These are phyloP conservation scores for Shiraia bambusicola DNA, from an alignment of 2,329 filamentous ascomycete genomes.

Conservation along the genomic window DNA sequence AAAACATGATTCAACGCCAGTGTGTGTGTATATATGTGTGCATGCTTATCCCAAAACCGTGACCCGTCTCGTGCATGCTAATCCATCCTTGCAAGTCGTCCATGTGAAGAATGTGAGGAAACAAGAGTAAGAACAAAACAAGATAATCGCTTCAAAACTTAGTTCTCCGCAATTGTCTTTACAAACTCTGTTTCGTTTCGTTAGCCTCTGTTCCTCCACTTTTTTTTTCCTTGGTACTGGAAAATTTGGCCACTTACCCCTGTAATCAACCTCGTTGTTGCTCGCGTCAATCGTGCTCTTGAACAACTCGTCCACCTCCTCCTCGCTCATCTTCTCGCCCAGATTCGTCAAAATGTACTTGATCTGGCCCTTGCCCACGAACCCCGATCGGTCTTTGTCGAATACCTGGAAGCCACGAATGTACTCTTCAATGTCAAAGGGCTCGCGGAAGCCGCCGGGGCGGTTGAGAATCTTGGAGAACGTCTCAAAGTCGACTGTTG, in stretches of 20 bases:
- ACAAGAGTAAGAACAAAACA: not conserved
- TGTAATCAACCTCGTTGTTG: constrained; percentile 97
- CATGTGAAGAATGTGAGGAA: constrained; percentile 7
- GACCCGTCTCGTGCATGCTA: constrained; percentile 27
- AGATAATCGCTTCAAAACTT: constrained; percentile 14
- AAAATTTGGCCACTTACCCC: constrained; percentile 59
- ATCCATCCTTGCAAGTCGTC: constrained; percentile 8
- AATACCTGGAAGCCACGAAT: constrained; percentile 99
- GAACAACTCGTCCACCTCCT: constrained; percentile 97
- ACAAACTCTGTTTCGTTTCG: constrained; percentile 36
- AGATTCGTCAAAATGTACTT: constrained; percentile 97
- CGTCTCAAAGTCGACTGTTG: constrained; percentile 90
- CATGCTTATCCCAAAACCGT: constrained; percentile 20
- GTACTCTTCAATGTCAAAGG: constrained; percentile 96
- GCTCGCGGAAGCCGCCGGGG: constrained; percentile 95
- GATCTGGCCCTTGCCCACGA: constrained; percentile 95
- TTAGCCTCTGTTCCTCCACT: constrained; percentile 6
- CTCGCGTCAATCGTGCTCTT: constrained; percentile 92
- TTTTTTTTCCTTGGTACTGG: too few relatives aligned
- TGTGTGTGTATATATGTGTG: constrained; percentile 33
- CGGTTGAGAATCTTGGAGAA: constrained; percentile 97
- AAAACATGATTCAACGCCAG: constrained; percentile 29
- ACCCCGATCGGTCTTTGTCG: constrained; percentile 98
- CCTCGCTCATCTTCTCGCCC: constrained; percentile 98
- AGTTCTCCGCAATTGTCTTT: constrained; percentile 45